Percentiles rank a stretch among this genome's conserved stretches.
Evolutionary conservation across 2,329 filamentous ascomycete genomes (phyloP).

Genomic region (Podosphaera fusca): DNA sequence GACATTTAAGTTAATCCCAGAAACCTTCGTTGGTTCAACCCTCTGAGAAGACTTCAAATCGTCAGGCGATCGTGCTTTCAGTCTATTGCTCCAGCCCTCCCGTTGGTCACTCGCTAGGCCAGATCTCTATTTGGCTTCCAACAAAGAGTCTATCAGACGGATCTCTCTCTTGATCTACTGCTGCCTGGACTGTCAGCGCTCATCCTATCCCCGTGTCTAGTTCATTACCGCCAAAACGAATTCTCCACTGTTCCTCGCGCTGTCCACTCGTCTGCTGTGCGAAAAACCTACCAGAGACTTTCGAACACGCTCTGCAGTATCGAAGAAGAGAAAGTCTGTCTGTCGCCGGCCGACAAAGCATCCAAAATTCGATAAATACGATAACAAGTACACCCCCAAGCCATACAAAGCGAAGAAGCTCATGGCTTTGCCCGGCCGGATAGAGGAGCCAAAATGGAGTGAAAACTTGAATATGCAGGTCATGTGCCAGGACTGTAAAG

Average conservation of each 20-base stretch:
- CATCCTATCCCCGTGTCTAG: conserved; percentile 9
- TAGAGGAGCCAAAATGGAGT: conserved; percentile 10
- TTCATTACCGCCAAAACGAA: conserved; percentile 37
- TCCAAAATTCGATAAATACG: conserved; percentile 20
- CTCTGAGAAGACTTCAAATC: conserved; percentile 13
- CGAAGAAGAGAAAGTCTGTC: conserved; percentile 14
- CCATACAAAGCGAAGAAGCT: conserved; percentile 25
- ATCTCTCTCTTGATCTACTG: neutral
- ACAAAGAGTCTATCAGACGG: neutral
- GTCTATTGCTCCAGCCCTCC: neutral
- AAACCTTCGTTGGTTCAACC: conserved; percentile 37
- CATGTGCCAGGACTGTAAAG: conserved; percentile 76
- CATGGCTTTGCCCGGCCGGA: conserved; percentile 11
- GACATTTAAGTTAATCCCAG: conserved; percentile 20
- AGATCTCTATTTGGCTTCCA: neutral
- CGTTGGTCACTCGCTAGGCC: neutral
- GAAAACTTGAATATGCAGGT: conserved; percentile 74
- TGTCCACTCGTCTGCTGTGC: conserved; percentile 23
- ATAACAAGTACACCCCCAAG: conserved; percentile 22
- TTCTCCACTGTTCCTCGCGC: conserved; percentile 45
- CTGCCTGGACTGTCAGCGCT: neutral
- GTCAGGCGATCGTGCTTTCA: conserved; percentile 17
- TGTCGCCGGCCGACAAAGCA: conserved; percentile 19
- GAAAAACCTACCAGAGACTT: conserved; percentile 15
- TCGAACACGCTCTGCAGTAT: conserved; percentile 12